Conservation (phyloP, 2,329 filamentous ascomycete species). For the Gaeumannomyces tritici region DNA sequence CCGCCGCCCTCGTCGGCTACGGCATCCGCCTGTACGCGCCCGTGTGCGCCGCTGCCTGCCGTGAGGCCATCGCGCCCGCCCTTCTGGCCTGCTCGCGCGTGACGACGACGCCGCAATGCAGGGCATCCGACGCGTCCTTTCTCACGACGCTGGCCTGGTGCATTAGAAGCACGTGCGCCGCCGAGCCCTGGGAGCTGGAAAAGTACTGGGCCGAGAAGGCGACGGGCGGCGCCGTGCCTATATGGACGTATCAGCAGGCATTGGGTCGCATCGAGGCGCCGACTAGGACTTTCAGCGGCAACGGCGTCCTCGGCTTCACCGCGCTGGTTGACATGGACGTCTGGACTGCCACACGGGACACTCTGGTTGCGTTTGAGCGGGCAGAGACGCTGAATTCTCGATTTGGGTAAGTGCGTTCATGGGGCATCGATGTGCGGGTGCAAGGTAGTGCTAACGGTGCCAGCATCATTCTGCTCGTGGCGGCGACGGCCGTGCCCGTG, state of each 20-base stretch:
- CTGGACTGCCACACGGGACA: slow-evolving; percentile 3
- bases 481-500: background rate
- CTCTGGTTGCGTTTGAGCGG: slow-evolving; percentile 10
- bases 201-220: slow-evolving; percentile 13
- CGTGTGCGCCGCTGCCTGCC: background rate
- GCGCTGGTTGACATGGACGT: slow-evolving; percentile 8
- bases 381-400: slow-evolving; percentile 10
- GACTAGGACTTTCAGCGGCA: slow-evolving; percentile 4
- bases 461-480: too few species aligned
- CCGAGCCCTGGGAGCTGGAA: slow-evolving; percentile 12
- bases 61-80: background rate
- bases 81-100: background rate
- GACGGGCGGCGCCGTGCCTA: background rate
- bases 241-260: background rate
- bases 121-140: slow-evolving; percentile 12
- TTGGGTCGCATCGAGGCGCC: background rate
- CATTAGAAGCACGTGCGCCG: slow-evolving; percentile 14
- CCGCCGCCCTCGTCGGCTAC: background rate
- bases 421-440: too few species aligned
- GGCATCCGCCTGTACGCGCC: background rate
- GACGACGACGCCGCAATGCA: background rate
- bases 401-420: slow-evolving; percentile 8
- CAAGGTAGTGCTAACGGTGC: too few species aligned
- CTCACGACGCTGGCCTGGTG: slow-evolving; percentile 19
- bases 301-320: slow-evolving; percentile 12